Base-by-base conservation (phyloP, 1,284 basidiomycete genomes). In the Inonotus hispidus region DNA sequence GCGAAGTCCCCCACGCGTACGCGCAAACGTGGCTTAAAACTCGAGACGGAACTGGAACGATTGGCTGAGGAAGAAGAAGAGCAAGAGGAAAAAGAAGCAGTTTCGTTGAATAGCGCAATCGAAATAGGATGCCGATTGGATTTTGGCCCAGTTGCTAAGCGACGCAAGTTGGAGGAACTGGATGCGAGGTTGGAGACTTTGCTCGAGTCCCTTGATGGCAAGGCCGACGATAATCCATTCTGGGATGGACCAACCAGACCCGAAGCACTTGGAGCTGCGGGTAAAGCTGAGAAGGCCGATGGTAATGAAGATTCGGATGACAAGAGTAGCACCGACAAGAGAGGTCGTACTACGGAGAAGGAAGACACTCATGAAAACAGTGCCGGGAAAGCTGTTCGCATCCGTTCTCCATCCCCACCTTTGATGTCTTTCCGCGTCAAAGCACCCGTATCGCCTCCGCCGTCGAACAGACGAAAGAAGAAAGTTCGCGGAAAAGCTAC, bases 391-490 rank as follows among this genome's bases (percentile, higher is more conserved):
- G 64, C 41, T 47, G 64, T 61, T 55, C 54, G 65, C 56, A 64
- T 60, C 8, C 54, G 58, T 37, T 72, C 66, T 16, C 71, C 67
- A 55, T 68, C 70, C 0, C 68, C 70, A 13, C 66, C 68, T 2
- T 55, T 73, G 60, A 65, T 73, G 13, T 59, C 46, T 2, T 71
- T 68, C 59, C 69, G 67, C 29, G 67, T 53, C 32, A 71, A 65
- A 49, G 69, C 68, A 27, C 73, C 73, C 13, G 73, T 75, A 46
- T 76, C 75, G 0, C 75, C 75, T 2, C 74, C 74, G 16, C 75
- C 75, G 0, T 76, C 74, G 16, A 70, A 74, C 59, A 66, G 71
- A 29, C 65, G 65, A 25, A 61, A 54, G 41, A 55, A 54, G 53
- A 23, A 46, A 19, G 29, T 23, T 41, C 23, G n/a, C 25, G 35